Evolutionary conservation across 2,329 filamentous ascomycete genomes (phyloP).

Genomic region (Ambrosiella xylebori): DNA sequence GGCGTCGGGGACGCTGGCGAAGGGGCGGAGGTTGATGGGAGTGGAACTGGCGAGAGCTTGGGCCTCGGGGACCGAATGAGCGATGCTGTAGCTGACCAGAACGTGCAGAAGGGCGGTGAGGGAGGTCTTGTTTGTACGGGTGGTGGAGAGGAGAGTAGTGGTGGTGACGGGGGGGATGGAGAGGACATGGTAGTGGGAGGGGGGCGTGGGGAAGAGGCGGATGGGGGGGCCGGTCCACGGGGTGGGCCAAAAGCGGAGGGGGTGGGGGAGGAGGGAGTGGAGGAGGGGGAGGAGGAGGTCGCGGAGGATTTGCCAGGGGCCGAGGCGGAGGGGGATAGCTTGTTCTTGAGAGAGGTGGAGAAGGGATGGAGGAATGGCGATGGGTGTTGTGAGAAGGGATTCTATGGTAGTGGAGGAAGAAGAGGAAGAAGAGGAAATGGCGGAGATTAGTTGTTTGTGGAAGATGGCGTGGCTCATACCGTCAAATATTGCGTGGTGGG

Average conservation of each 20-base stretch:
- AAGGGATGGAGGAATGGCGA: constrained; percentile 14
- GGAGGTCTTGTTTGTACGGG: constrained; percentile 26
- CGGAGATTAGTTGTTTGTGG: constrained; percentile 27
- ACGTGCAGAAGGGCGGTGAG: constrained; percentile 33
- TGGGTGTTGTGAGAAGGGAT: constrained; percentile 26
- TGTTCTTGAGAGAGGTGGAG: constrained; percentile 25
- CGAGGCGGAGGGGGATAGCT: constrained; percentile 22
- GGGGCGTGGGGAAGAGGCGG: constrained; percentile 21
- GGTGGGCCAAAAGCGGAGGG: constrained; percentile 8
- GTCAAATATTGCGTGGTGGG: constrained; percentile 36
- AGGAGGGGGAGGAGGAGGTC: constrained; percentile 27
- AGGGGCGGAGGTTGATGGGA: constrained; percentile 26
- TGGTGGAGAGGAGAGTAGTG: constrained; percentile 21
- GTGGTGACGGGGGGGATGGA: constrained; percentile 19
- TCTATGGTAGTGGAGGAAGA: constrained; percentile 17
- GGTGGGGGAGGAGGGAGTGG: constrained; percentile 21
- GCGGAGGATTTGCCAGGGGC: constrained; percentile 19
- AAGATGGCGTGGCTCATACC: constrained; percentile 32
- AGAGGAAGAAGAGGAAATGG: constrained; percentile 15
- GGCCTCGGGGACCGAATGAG: constrained; percentile 20
- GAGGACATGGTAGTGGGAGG: constrained; percentile 23
- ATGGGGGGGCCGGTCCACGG: constrained; percentile 25
- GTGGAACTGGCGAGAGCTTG: constrained; percentile 18
- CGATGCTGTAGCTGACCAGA: constrained; percentile 26
- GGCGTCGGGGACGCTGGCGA: neutral